Evolutionary conservation across 192 early-diverging fungal genomes (phyloP).

Genomic region (Coemansia sp.): DNA sequence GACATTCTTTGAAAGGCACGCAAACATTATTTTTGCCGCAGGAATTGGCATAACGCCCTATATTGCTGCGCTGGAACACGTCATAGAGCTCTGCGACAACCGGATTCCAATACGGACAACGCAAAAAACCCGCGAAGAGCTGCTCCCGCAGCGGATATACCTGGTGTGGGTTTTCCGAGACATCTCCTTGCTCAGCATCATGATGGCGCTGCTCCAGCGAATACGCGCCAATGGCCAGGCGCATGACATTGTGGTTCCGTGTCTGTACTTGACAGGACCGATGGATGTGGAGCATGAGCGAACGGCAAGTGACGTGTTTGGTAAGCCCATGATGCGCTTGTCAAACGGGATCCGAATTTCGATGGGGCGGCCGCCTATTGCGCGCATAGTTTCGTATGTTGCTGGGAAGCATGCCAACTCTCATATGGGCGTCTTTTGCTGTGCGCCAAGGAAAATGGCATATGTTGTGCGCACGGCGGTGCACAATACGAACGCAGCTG

Average conservation of each 20-base stretch:
- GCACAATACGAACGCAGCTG: constrained; percentile 49
- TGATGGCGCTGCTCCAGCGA: constrained; percentile 33
- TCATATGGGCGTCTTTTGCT: constrained; percentile 50
- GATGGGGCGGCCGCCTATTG: constrained; percentile 40
- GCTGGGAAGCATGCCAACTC: constrained; percentile 47
- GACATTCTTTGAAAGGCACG: constrained; percentile 76
- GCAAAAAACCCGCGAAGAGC: constrained; percentile 40
- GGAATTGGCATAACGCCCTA: constrained; percentile 85
- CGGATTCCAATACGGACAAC: constrained; percentile 42
- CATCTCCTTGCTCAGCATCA: constrained; percentile 34
- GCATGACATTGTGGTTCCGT: constrained; percentile 48
- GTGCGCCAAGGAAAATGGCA: constrained; percentile 42
- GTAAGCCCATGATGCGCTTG: constrained; percentile 46
- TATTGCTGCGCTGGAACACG: constrained; percentile 49
- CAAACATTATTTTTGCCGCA: constrained; percentile 71
- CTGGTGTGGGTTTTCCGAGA: constrained; percentile 54
- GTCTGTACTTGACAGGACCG: constrained; percentile 43
- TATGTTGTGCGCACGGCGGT: constrained; percentile 43
- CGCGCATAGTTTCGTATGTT: constrained; percentile 48
- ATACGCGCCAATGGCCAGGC: constrained; percentile 36
- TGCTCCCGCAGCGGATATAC: constrained; percentile 47
- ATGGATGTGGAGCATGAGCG: constrained; percentile 35
- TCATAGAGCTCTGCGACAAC: constrained; percentile 40
- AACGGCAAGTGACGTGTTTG: constrained; percentile 50
- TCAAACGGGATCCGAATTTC: constrained; percentile 52